phyloP scores from a whole-genome alignment of 352 stramenopile species.

The Phytophthora megakarya region DNA sequence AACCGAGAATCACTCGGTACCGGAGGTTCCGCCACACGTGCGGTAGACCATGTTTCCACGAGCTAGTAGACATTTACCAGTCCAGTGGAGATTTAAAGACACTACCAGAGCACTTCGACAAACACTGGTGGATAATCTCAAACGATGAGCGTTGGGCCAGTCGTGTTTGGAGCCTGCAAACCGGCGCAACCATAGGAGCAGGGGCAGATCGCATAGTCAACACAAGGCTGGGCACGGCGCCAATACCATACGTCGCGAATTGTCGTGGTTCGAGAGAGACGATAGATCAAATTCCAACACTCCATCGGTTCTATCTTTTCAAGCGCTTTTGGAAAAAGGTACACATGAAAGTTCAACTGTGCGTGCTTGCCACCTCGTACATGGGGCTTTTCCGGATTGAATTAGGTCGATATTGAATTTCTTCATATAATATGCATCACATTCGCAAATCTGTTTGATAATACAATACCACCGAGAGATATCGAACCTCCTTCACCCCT shows the following conservation, averaged over 20 bases:
- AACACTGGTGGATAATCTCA: constrained; percentile 9
- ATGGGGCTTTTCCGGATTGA: background rate
- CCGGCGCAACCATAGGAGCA: background rate
- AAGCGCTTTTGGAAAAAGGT: background rate
- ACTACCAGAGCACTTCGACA: background rate
- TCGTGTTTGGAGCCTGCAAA: background rate
- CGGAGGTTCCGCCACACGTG: background rate
- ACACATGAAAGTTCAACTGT: background rate
- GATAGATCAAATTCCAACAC: background rate
- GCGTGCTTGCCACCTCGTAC: background rate
- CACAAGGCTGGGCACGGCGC: background rate
- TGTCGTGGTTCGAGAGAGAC: background rate
- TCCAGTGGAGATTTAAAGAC: background rate
- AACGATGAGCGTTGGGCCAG: too few species aligned
- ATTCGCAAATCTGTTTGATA: background rate
- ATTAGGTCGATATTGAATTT: background rate
- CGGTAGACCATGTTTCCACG: constrained; percentile 9
- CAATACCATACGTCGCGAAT: constrained; percentile 2
- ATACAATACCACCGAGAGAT: background rate
- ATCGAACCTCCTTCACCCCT: constrained; percentile 1
- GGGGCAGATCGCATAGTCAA: background rate
- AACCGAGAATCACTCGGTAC: background rate
- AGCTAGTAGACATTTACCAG: background rate
- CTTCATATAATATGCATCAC: background rate
- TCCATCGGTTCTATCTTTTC: background rate